Evolutionary conservation across 2,329 filamentous ascomycete species (phyloP), one percentile per base, ranked within the genome.

Genomic region (Allantophomopsis cytisporea): DNA sequence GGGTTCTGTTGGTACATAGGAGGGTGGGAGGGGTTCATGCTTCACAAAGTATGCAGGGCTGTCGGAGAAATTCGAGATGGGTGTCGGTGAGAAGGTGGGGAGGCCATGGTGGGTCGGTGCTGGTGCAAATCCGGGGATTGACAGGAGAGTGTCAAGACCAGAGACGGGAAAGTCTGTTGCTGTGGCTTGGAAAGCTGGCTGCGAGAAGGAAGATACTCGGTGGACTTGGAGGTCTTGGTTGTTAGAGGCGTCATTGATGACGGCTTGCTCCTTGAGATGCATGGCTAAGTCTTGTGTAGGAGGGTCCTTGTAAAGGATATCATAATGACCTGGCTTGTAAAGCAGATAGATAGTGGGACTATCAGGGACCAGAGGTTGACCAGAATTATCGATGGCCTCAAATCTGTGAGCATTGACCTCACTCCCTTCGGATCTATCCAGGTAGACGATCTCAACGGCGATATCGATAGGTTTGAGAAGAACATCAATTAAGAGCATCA

Each of bases 321-420:
- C 91, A 59, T 96, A 98, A 60, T 96, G 91, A 43, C 85, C 86
- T 33, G 65, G 93, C 56, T 64, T 78, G 71, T 63, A 88, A 54
- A 68, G 69, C 43, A 71, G 63, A 48, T 74, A 65, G 30, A 80
- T 72, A 23, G 72, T 65, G 18, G 68, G 65, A 0, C 65, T 69
- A 56, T 55, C 38, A 46, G 52, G 50, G 7, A 28, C 11, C 57
- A 56, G 39, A 6, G 48, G 50, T 2, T 52, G 51, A 10, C 49
- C 43, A n/a, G 51, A 37, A 50, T 65, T 48, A 53, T 65, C 37
- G 53, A 65, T 43, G 60, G 60, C 45, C 52, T 63, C 58, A 50
- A 58, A 46, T 35, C 50, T 21, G 59, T 64, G 45, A 56, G 41
- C 72, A 54, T 84, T 94, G 51, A 86, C 84, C 50, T 83, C 71